Evolutionary conservation across 2,329 filamentous ascomycete species (phyloP), one percentile per base, ranked within the genome.

Genomic region (Daldinia sp.): DNA sequence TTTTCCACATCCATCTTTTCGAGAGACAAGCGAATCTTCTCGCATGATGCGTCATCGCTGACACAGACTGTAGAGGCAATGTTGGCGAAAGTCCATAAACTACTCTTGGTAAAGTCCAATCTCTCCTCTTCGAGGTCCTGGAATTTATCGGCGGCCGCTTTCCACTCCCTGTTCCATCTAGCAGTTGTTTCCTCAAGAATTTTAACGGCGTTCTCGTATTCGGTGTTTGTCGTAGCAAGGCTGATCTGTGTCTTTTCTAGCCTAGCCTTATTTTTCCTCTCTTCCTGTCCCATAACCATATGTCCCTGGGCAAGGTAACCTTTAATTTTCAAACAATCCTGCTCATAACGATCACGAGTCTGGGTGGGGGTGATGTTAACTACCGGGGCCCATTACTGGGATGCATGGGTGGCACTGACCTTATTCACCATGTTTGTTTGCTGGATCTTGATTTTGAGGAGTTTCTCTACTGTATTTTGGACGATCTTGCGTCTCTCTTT

Each of bases 261-360:
- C 79, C 97, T 98, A 19, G 94, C 94, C 80, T 99, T 99, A 78
- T 99, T 99, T 80, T 97, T 97, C 25, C 95, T 88, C 81, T 99
- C 95, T 76, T 99, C 95, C 72, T 99, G 95, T 11, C 95, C 95
- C 95, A 99, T 99, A 60, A 99, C 95, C 95, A 99, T 99, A 76
- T 99, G 96, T 8, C 95, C 95, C 78, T 99, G 95, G 3, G 96
- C 95, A 3, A 99, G 87, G 74, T 99, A 99, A 35, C 95, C 95
- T 79, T 99, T 99, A 77, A 99, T 98, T 76, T 97, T 95, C 43
- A 99, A 83, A 75, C 94, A 98, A 71, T 99, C 96, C 77, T 99
- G 94, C 78, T 99, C 95, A 76, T 96, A 99, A 50, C 90, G 90
- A 78, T 99, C 95, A 68, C 95, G 87, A 13, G 94, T 91, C 90